phyloP scores from a whole-genome alignment of 768 basidiomycete genomes.

The Lentinula raphanica region DNA sequence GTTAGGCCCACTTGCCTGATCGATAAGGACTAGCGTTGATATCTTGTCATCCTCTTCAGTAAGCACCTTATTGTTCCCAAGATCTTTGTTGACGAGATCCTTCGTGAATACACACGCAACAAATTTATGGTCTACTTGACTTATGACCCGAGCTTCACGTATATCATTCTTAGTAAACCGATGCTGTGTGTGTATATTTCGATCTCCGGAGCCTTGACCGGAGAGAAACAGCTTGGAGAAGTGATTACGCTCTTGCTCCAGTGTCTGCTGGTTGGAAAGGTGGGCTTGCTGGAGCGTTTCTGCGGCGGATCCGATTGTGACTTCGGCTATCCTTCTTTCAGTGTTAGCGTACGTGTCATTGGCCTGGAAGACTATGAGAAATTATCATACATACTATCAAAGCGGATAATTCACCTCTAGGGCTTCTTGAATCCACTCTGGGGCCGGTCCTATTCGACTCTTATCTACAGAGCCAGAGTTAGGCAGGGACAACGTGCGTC shows the following conservation, averaged over 20 bases:
- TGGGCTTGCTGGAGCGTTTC: background rate
- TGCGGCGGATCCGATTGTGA: constrained; percentile 1
- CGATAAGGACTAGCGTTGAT: constrained; percentile 65
- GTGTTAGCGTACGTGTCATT: constrained; percentile 50
- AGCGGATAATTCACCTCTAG: constrained; percentile 37
- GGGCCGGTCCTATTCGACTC: constrained; percentile 22
- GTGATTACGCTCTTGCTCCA: background rate
- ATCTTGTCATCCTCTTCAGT: constrained; percentile 4
- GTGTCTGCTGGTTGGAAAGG: background rate
- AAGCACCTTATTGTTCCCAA: background rate
- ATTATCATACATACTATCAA: background rate
- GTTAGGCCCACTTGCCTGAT: constrained; percentile 35
- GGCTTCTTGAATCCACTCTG: constrained; percentile 61
- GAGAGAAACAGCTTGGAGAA: background rate
- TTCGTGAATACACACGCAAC: constrained; percentile 62
- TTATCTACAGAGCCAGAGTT: background rate
- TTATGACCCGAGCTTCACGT: constrained; percentile 52
- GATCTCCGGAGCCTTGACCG: background rate
- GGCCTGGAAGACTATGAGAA: constrained; percentile 28
- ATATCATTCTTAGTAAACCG: constrained; percentile 54
- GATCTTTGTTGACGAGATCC: constrained; percentile 13
- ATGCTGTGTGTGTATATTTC: constrained; percentile 4
- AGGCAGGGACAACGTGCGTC: constrained; percentile 10
- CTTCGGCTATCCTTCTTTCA: constrained; percentile 22
- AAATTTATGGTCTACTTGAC: constrained; percentile 90